Base-by-base conservation (phyloP, 2,329 filamentous ascomycete genomes). In the Fusarium nisikadoi region DNA sequence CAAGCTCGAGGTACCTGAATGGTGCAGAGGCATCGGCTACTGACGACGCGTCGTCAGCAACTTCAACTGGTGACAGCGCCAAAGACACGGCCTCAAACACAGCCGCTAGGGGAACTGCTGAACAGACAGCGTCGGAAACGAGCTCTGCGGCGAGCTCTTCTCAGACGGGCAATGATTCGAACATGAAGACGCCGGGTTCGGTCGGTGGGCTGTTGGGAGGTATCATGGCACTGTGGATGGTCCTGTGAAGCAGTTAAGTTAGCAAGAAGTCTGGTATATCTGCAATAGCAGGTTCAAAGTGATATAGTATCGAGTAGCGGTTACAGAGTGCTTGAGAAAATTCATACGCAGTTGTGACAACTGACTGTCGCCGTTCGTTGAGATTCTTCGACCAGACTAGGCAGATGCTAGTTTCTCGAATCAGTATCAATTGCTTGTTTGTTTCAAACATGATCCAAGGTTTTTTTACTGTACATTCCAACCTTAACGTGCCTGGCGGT, bases 1-100 rank as follows among this genome's bases (percentile, higher is more conserved):
- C 67, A 39, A 66, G 45, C 20, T 70, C 66, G 1, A 61, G 38
- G 10, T 70, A 56, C 17, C 20, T 70, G 10, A 17, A 46, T 10
- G 39, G 45, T 19, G 35, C 19, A 4, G 45, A 39, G 6, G 23
- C 49, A 14, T 20, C 35, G 5, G 8, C 36, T 5, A 70, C 60
- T 8, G 25, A 39, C 5, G 46, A 42, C 23, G 23, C 31, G 2
- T 31, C 53, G 13, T 55, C 35, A 3, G 29, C 14, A 14, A 61
- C 60, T 11, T 14, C 19, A 12, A 25, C 45, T 6, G 12, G 14
- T 10, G 45, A 6, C 6, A 10, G 3, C 1, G 19, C 29, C 6
- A 27, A 35, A 5, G 27, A 56, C 1, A 16, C n/a, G 14, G 16
- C 27, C 38, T 25, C 31, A 1, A 35, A 49, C 29, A 49, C 54